These are phyloP conservation scores for Magnusiomyces suaveolens DNA, from an alignment of 1,139 yeast genomes.

Conservation along the genomic window DNA sequence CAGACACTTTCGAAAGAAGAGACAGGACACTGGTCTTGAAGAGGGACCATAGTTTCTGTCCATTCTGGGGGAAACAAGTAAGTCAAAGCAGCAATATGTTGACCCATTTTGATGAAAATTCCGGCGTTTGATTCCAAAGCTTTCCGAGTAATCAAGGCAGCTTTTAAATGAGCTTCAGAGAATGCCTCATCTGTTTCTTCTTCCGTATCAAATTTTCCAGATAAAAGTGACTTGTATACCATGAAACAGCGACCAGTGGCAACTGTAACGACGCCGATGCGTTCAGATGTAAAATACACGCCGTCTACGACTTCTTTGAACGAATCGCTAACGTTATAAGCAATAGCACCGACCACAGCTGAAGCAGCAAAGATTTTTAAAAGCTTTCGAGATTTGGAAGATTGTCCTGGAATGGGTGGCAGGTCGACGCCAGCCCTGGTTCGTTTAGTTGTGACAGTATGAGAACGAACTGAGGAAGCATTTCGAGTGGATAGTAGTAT, in stretches of 20 bases:
- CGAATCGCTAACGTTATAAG: slow-evolving; percentile 1
- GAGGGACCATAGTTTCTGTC: slow-evolving; percentile 89
- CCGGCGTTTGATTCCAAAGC: slow-evolving; percentile 89
- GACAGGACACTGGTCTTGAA: slow-evolving; percentile 84
- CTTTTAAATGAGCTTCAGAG: slow-evolving; percentile 53
- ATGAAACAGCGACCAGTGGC: slow-evolving; percentile 29
- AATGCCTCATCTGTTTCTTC: slow-evolving; percentile 50
- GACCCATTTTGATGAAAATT: slow-evolving; percentile 86
- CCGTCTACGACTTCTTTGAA: slow-evolving; percentile 1
- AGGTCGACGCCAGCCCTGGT: slow-evolving; percentile 8
- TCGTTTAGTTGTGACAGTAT: slow-evolving; percentile 23
- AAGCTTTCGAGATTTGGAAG: slow-evolving; percentile 3
- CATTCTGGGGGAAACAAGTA: slow-evolving; percentile 86
- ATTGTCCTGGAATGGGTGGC: slow-evolving; percentile 8
- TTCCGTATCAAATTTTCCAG: slow-evolving; percentile 37
- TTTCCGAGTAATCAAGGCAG: slow-evolving; percentile 67
- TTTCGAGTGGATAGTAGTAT: no score
- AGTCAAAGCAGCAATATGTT: slow-evolving; percentile 85
- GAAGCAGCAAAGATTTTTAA: not conserved
- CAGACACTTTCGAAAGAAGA: slow-evolving; percentile 63
- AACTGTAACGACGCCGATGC: slow-evolving; percentile 28
- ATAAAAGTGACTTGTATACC: slow-evolving; percentile 48
- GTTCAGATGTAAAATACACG: slow-evolving; percentile 22
- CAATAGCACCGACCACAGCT: not conserved
- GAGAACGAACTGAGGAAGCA: no score